Evolutionary conservation across 2,329 filamentous ascomycete species (phyloP), one percentile per base, ranked within the genome.

Genomic region (Calonectria pseudoreteaudii): DNA sequence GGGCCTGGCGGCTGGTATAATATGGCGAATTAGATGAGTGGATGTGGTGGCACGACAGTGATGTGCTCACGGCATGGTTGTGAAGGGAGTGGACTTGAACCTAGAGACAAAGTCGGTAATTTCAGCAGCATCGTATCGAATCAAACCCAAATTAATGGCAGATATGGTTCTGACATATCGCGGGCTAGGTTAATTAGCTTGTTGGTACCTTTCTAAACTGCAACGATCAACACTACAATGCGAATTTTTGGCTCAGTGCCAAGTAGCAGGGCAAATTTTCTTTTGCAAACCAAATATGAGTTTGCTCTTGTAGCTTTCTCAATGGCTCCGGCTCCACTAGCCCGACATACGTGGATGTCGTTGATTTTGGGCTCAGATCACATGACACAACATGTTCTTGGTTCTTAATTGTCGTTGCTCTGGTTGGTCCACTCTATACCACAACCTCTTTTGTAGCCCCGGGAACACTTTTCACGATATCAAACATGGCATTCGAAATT

Each of bases 401-500:
- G 31, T 47, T 52, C 23, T 50, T 53, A 49, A 67, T 78, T 67
- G 70, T 62, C 52, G 53, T 73, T 65, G 69, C 69, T 71, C 70
- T 73, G 68, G 77, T 78, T 77, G 70, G 77, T 66, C 71, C 34
- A 75, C 60, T 73, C 65, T 41, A 34, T 26, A 23, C 50, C 49
- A 56, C 56, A 47, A 68, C 65, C 71, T 66, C 58, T 60, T 69
- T 74, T 70, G 66, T 53, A 66, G 52, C 30, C 18, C 38, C 23
- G 4, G 28, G 23, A 50, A 30, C 52, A 1, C 30, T 28, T 36
- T 23, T 68, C 36, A 10, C 28, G 28, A 13, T 13, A n/a, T 26
- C 11, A 60, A n/a, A 73, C n/a, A 83, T 83, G 82, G 20, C 67
- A 9, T 81, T 84, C 71, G 72, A 78, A 47, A 78, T 83, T 14